Evolutionary conservation across 305 asterid genomes (phyloP), one percentile per base, ranked within the genome.

Genomic region (Fraxinus floribunda): DNA sequence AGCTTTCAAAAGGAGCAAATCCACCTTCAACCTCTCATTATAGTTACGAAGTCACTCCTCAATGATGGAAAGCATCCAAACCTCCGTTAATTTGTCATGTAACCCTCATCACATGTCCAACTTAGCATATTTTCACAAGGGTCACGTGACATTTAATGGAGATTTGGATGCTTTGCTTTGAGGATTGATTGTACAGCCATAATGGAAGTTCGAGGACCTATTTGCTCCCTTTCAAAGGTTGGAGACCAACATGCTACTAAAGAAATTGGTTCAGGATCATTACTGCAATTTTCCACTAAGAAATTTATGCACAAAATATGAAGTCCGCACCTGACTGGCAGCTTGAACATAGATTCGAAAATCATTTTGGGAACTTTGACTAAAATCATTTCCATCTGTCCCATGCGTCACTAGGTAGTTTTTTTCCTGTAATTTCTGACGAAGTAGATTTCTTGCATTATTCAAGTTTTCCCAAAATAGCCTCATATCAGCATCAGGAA

Each of bases 401-500:
- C 78, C 77, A 83, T 83, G 77, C 57, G 44, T 81, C 62, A 66
- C 49, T 10, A 18, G 11, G 79, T 39, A 64, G 29, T 83, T 89
- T 75, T 85, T 88, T 29, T 41, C 84, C 39, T 6, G 80, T 72
- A 78, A 80, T 77, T 79, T 88, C 70, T 68, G 84, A 80, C 74
- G 75, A 13, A 94, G 88, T 10, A 85, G 62, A 77, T 60, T 62
- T 87, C 78, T 86, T 44, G 93, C 95, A 39, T 79, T 85, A 72
- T 75, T 83, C 87, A 94, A 84, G 80, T 87, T 89, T 62, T 46
- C 80, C 80, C 18, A 81, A 41, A 96, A 86, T 38, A 68, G 86
- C 66, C 75, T 88, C 89, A 88, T 84, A 71, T 90, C 95, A 79
- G 86, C 84, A 71, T 86, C 91, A 62, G 93, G 82, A 78, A 88